Evolutionary conservation across 805 yeast species (phyloP).

Genomic region (Candida manassasensis): DNA sequence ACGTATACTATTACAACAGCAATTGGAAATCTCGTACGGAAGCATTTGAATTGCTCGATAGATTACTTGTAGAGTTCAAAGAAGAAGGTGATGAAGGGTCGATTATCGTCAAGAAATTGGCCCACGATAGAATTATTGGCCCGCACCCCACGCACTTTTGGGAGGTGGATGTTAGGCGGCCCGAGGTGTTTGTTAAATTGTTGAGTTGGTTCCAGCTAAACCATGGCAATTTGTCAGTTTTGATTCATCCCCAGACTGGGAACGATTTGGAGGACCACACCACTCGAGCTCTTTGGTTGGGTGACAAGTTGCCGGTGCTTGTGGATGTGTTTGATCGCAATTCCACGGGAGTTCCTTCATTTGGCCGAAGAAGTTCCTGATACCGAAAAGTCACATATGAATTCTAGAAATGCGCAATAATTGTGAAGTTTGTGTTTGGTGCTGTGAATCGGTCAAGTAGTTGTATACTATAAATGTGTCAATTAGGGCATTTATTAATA

Average conservation of each 20-base stretch:
- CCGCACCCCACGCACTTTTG: conserved; percentile 30
- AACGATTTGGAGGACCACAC: conserved; percentile 25
- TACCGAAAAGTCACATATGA: too few relatives aligned
- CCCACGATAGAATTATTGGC: conserved; percentile 23
- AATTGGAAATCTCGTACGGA: conserved; percentile 15
- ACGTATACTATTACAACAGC: conserved; percentile 25
- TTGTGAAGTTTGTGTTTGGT: too few relatives aligned
- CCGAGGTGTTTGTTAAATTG: conserved; percentile 24
- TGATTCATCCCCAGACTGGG: conserved; percentile 33
- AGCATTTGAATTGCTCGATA: conserved; percentile 16
- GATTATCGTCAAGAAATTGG: conserved; percentile 24
- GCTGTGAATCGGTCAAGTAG: too few relatives aligned
- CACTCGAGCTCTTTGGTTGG: conserved; percentile 26
- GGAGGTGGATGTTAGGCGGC: conserved; percentile 30
- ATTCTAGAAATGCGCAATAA: too few relatives aligned
- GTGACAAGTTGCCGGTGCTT: conserved; percentile 18
- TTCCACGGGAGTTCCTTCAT: conserved; percentile 7
- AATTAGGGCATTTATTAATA: too few relatives aligned
- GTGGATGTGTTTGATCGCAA: conserved; percentile 10
- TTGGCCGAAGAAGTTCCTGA: conserved; percentile 11
- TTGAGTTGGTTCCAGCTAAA: conserved; percentile 28
- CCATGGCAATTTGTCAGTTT: conserved; percentile 27
- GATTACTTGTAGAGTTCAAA: conserved; percentile 20
- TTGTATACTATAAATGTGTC: too few relatives aligned
- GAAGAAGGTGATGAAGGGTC: conserved; percentile 22